Evolutionary conservation across 441 rosid species (phyloP), one percentile per base, ranked within the genome.

Genomic region (Populus hybrid): DNA sequence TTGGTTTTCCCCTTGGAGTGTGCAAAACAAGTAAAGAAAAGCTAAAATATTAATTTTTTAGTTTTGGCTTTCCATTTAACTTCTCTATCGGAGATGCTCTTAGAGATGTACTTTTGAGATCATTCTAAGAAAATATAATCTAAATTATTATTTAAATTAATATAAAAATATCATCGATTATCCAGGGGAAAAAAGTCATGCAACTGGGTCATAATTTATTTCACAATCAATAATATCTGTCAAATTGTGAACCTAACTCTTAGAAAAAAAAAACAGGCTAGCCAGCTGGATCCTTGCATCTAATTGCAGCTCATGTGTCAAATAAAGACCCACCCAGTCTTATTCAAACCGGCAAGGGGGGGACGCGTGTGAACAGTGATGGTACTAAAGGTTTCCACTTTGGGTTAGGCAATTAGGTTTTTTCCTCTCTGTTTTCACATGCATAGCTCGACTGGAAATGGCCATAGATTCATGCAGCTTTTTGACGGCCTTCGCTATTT

Each of bases 401-500:
- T 73, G 84, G 84, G 83, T 76, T 67, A 82, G 80, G 71, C 79
- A 86, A 24, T 77, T 69, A 81, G 75, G 78, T 76, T 72, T 26
- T 50, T 67, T 75, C 30, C 69, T 42, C 65, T 71, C 28, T 76
- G 18, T 72, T 65, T 75, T 53, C 78, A 71, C 73, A 67, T 72
- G 77, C 71, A 73, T 53, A 19, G 26, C 61, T 34, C 19, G 28
- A 76, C 30, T 69, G 63, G 61, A 53, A n/a, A 28, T n/a, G 14
- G 26, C 76, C 64, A 18, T 7, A 19, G 18, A 38, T 50, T 50
- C 59, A 50, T 14, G 7, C 59, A 50, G 59, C 59, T 14, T 50
- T 12, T 50, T 16, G 0, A 50, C 19, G 19, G 59, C 59, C 59
- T 16, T 16, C 19, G 5, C 19, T 50, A 5, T 50, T 50, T 50